These are phyloP conservation scores for Myriosclerotinia duriaeana DNA, from an alignment of 2,329 filamentous ascomycete genomes.

Conservation along the genomic window DNA sequence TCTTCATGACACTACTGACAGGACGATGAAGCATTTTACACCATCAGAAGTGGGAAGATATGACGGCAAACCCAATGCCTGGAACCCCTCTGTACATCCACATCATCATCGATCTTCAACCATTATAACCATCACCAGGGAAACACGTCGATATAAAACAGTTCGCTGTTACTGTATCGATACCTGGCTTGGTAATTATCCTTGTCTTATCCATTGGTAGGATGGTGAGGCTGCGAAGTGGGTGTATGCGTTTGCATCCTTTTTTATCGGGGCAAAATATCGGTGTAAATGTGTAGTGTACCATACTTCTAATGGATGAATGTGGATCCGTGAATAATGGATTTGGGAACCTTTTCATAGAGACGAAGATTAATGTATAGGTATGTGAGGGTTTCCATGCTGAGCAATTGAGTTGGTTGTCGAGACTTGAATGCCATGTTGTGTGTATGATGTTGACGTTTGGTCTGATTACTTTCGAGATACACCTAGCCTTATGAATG, in stretches of 20 bases:
- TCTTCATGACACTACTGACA: slow-evolving; percentile 17
- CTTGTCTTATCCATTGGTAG: not conserved
- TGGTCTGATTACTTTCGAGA: too few species aligned
- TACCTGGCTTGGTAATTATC: not conserved
- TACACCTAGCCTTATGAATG: not conserved
- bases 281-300: slow-evolving; percentile 23
- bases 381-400: not conserved
- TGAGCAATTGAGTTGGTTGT: not conserved
- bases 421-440: not conserved
- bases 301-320: slow-evolving; percentile 3
- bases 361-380: not conserved
- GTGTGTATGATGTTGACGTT: too few species aligned
- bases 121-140: slow-evolving; percentile 12
- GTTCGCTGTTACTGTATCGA: slow-evolving; percentile 19
- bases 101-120: slow-evolving; percentile 17
- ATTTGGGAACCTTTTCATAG: slow-evolving; percentile 3
- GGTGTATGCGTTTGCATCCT: slow-evolving; percentile 25
- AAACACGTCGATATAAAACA: slow-evolving; percentile 24
- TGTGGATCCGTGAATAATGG: slow-evolving; percentile 22
- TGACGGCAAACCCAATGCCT: slow-evolving; percentile 5
- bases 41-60: slow-evolving; percentile 14
- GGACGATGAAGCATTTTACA: slow-evolving; percentile 3
- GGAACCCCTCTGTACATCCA: slow-evolving; percentile 18
- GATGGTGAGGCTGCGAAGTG: slow-evolving; percentile 17
- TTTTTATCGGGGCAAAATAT: slow-evolving; percentile 25